Percentiles rank a stretch among this genome's conserved stretches.
Conservation (phyloP, 2,329 filamentous ascomycete genomes). For the Plectosphaerella cucumerina region DNA sequence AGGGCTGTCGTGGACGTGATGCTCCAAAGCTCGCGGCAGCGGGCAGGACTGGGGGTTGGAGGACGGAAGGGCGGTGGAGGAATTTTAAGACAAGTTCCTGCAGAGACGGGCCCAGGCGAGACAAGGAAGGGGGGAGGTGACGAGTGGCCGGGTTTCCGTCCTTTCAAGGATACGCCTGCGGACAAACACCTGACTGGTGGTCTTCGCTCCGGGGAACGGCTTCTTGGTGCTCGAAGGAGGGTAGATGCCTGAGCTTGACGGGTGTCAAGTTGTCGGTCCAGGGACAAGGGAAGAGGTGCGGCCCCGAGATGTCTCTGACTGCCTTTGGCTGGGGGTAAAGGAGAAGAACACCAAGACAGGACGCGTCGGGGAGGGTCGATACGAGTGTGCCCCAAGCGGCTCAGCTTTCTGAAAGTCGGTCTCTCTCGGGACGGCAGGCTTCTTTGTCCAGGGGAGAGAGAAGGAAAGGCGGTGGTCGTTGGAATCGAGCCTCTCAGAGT, state of each 20-base stretch:
- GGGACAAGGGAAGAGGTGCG: slow-evolving; percentile 9
- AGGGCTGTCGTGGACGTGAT: no score
- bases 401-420: slow-evolving; percentile 8
- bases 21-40: no score
- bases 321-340: slow-evolving; percentile 13
- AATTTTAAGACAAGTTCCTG: slow-evolving; percentile 27
- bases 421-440: slow-evolving; percentile 37
- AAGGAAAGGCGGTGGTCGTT: slow-evolving; percentile 22
- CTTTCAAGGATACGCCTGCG: background rate
- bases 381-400: background rate
- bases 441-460: slow-evolving; percentile 35
- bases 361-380: background rate
- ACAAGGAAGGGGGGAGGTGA: background rate
- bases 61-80: slow-evolving; percentile 12
- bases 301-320: slow-evolving; percentile 29
- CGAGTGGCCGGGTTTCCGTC: slow-evolving; percentile 11
- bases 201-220: background rate
- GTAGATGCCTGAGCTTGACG: no score
- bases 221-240: background rate
- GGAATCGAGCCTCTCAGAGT: slow-evolving; percentile 40
- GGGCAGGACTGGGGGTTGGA: no score
- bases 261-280: background rate
- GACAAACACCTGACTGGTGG: slow-evolving; percentile 2
- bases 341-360: background rate
- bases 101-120: slow-evolving; percentile 12